phyloP scores from a whole-genome alignment of 1,284 basidiomycete species.

The Bjerkandera adusta region DNA sequence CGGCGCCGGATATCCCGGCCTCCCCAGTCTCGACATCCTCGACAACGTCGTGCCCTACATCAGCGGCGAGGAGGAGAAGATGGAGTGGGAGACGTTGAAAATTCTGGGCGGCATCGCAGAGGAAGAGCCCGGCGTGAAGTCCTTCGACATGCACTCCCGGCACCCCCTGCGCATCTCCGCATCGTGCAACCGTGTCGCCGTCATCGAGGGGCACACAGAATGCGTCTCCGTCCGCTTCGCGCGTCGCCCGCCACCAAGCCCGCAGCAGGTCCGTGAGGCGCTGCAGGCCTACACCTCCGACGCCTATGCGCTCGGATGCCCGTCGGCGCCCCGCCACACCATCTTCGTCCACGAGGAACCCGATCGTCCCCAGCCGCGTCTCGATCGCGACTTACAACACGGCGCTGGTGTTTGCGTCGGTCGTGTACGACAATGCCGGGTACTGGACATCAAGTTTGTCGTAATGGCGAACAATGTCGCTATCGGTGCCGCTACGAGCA shows the following conservation, averaged over 20 bases:
- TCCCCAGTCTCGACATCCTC: conserved; percentile 87
- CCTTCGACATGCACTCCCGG: conserved; percentile 85
- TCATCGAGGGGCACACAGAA: conserved; percentile 94
- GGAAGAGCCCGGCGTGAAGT: conserved; percentile 48
- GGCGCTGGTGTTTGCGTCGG: conserved; percentile 95
- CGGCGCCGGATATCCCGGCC: conserved; percentile 95
- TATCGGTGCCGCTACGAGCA: conserved; percentile 95
- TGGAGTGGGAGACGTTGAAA: conserved; percentile 98
- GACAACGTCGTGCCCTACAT: conserved; percentile 98
- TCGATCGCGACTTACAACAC: conserved; percentile 90
- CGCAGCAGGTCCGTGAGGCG: conserved; percentile 86
- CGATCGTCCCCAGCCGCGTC: conserved; percentile 92
- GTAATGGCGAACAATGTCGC: conserved; percentile 94
- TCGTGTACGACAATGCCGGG: conserved; percentile 85
- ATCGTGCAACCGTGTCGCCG: conserved; percentile 47
- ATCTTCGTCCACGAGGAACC: conserved; percentile 91
- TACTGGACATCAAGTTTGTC: conserved; percentile 96
- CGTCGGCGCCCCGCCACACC: conserved; percentile 85
- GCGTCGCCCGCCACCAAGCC: conserved; percentile 77
- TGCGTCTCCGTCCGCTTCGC: conserved; percentile 88
- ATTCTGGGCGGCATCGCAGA: conserved; percentile 84
- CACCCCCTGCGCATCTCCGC: conserved; percentile 87
- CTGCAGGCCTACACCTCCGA: conserved; percentile 76
- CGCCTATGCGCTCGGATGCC: conserved; percentile 79
- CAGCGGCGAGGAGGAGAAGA: conserved; percentile 96